Evolutionary conservation across 441 rosid species (phyloP), one percentile per base, ranked within the genome.

Genomic region (Syzygium syzygioides): DNA sequence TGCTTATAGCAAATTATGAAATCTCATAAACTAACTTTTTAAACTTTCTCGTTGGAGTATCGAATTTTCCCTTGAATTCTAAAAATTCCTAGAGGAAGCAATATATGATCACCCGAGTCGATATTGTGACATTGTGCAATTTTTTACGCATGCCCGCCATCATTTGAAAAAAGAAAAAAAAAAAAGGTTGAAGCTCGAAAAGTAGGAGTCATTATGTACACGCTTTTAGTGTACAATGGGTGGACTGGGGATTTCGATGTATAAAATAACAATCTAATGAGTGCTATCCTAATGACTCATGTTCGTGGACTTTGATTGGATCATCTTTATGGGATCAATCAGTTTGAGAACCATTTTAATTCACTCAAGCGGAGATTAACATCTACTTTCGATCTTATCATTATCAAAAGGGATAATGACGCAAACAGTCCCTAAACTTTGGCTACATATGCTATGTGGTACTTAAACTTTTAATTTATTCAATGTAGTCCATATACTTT

Each of bases 361-460:
- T 41, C 17, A 76, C 68, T 20, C 7, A 0, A 41, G n/a, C 14
- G 14, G 3, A 57, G 62, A 57, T 57, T 25, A 5, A 57, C 14
- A 25, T 57, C n/a, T 45, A 45, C 48, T 45, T 45, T 45, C 9
- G 48, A 45, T 45, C 48, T 45, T 45, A 45, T 45, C 48, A 45
- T 45, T 45, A 45, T 45, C 48, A 45, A 45, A 45, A 45, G 48
- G 48, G 9, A 45, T 45, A 1, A 45, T 7, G 9, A 45, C 2
- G 1, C 48, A 45, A 45, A 45, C 2, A 45, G 48, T 45, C 9
- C 48, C 9, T 45, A 45, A 45, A 7, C 9, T 45, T 45, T 45
- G 2, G 9, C 9, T 45, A 1, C 8, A 45, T 45, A 7, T 45
- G 2, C 10, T 7, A 45, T 7, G 2, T 45, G 1, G 2, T 45